Evolutionary conservation across 2,329 filamentous ascomycete genomes (phyloP), one percentile per base, ranked within the genome.

Genomic region (Corynespora cassiicola): DNA sequence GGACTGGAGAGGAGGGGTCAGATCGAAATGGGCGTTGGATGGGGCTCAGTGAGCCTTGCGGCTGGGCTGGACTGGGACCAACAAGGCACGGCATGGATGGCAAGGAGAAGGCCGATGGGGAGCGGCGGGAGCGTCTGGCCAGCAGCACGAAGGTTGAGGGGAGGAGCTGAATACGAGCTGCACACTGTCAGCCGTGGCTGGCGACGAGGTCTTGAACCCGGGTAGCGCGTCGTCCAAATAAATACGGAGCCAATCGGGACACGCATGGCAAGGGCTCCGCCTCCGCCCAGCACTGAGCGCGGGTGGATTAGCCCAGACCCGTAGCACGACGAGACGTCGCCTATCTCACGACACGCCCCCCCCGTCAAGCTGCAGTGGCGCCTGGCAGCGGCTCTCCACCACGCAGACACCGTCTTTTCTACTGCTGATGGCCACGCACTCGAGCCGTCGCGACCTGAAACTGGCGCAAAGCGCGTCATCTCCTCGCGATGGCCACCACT

Each of bases 101-200:
- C 30, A 39, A 34, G 11, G n/a, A 28, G n/a, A n/a, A 30, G 34
- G 14, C 33, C 23, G 34, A 21, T 15, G 16, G 12, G 25, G 25
- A 10, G 26, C 29, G 30, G 36, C 16, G 44, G 27, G 18, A 31
- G 31, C 37, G 24, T 10, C 30, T 22, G 24, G 16, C n/a, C n/a
- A n/a, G 19, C 19, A 26, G 37, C 34, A 23, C 24, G 24, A 21
- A 8, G 21, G 34, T 20, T n/a, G 22, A 20, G 25, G 25, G 17
- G 16, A 20, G 22, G 9, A 46, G 43, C 47, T 50, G 43, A 47
- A 47, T 47, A 46, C 46, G 46, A 46, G 24, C n/a, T n/a, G 14
- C 15, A 15, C 24, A 26, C 34, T 37, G 34, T 29, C 8, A 19
- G 32, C 21, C 32, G 28, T n/a, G 6, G 32, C 23, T 19, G 6